Base-by-base conservation (phyloP, 371 early-diverging fungal genomes). In the Rhizopus microsporus region DNA sequence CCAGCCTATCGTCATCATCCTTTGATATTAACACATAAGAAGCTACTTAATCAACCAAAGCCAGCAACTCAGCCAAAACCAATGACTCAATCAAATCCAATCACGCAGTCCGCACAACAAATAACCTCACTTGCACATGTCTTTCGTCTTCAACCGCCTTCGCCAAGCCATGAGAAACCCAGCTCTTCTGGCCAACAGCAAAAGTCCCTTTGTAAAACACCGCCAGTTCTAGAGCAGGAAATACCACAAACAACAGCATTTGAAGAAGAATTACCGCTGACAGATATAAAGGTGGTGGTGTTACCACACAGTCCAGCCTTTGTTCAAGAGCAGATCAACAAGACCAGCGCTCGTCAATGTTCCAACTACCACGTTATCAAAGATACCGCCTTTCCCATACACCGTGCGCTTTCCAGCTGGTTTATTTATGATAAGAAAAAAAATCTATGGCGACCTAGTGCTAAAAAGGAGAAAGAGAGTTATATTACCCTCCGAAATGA, bases 221-320 rank as follows among this genome's bases (percentile, higher is more conserved):
- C 23, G 23, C 23, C 23, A 1, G 38, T 37, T 37, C 38, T 37
- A 37, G 13, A 37, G 38, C 7, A 37, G 5, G 38, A 37, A 42
- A 42, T 15, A n/a, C n/a, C n/a, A 13, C n/a, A 8, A 42, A 2
- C n/a, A 42, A 3, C 42, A 42, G 42, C 15, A n/a, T 6, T 13
- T 17, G 29, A 9, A 46, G 7, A 46, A 6, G 15, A 29, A 17
- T 29, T 17, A 46, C 15, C 6, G 42, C n/a, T n/a, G 15, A 12
- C 6, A 8, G 10, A 42, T 6, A 46, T 3, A 29, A 57, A 44
- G 38, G 55, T 55, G 30, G 44, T 44, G 44, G 55, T 55, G 42
- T 31, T 60, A 15, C 61, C 61, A 12, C 56, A 60, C 55, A 50
- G 31, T 30, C 37, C 50, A 33, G 55, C 50, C 2, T 60, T 60